Conservation (phyloP, 495 filamentous ascomycete species). For the Xanthoparmelia taractica region DNA sequence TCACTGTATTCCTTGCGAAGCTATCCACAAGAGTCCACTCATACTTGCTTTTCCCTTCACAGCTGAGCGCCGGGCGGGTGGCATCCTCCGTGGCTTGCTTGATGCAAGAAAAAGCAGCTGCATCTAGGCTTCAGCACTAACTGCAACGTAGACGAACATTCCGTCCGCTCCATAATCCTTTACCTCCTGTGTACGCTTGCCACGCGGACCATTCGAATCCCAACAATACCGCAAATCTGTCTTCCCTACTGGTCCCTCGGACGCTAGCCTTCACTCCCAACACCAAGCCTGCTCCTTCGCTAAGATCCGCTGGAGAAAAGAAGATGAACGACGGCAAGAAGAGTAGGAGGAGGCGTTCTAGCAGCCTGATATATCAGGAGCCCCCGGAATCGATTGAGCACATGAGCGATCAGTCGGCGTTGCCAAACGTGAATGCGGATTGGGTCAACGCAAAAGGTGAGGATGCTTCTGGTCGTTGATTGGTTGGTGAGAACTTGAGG, state of each 20-base stretch:
- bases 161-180: not conserved
- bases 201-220: not conserved
- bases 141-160: not conserved
- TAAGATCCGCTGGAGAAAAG: conserved; percentile 38
- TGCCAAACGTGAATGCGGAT: conserved; percentile 93
- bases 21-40: not conserved
- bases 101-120: not conserved
- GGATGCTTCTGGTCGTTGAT: conserved; percentile 22
- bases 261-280: conserved; percentile 74
- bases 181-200: not conserved
- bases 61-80: not conserved
- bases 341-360: conserved; percentile 79
- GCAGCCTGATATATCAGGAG: conserved; percentile 93
- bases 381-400: conserved; percentile 91
- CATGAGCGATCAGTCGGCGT: conserved; percentile 84
- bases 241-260: conserved; percentile 70
- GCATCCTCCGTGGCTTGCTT: not conserved
- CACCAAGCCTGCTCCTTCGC: conserved; percentile 55
- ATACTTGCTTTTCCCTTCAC: not conserved
- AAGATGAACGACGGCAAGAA: conserved; percentile 54
- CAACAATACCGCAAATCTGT: conserved; percentile 73
- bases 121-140: conserved; percentile 1
- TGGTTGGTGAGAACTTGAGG: not conserved
- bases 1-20: not conserved
- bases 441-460: conserved; percentile 99